Base-by-base conservation (phyloP, 2,329 filamentous ascomycete species). In the Colletotrichum liaoningense region DNA sequence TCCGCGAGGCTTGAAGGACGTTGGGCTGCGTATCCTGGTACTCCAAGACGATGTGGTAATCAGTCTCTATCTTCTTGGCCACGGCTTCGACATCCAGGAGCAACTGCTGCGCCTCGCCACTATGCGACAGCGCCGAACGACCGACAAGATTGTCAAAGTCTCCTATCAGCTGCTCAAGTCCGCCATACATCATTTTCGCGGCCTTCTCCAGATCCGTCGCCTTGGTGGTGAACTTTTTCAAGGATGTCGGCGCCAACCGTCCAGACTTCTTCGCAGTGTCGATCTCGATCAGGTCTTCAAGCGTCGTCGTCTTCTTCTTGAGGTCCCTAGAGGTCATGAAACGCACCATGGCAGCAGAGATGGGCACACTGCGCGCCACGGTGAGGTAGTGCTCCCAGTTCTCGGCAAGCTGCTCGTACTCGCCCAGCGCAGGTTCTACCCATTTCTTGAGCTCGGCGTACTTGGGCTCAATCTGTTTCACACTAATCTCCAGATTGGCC, bases 81-180 rank as follows among this genome's bases (percentile, higher is more conserved):
- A 98, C 88, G 0, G 94, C 93, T 79, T 96, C 93, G 56, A 98
- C 95, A 80, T 98, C 97, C 74, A 95, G 90, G 63, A 97, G 86
- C 7, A 98, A 85, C 74, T 93, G 91, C 26, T 86, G 83, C 5
- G 93, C 88, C 76, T 95, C 93, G 62, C 90, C 88, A 55, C 85
- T 86, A 72, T 91, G 91, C 22, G 87, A 84, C 59, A 91, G 80
- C 6, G 88, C 83, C 26, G 88, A 93, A 62, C 87, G 89, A 70
- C 80, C 86, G 76, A 85, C 85, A 16, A 88, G 86, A 67, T 88
- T 89, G 56, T 93, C 89, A 63, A 95, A 93, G 11, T 89, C 88
- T 26, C 88, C 87, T 68, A 91, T 88, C 8, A 94, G 85, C 11
- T 86, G 84, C 75, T 91, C 89, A 57, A 92, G 93, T 30, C 89